Base-by-base conservation (phyloP, 306 rosid genomes). In the Vachellia pachyceras region DNA sequence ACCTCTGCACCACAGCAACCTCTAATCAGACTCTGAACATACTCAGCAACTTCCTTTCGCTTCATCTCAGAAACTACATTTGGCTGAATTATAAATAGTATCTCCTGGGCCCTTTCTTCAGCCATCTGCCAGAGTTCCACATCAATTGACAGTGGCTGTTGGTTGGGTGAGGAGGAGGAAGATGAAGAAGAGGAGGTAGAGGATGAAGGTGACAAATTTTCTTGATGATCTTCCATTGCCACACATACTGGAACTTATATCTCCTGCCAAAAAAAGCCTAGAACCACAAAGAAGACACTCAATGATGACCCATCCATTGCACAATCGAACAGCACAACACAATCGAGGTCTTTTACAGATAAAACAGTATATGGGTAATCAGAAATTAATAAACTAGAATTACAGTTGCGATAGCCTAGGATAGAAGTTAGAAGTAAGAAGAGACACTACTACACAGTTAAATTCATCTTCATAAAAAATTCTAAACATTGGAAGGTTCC, bases 41-140 rank as follows among this genome's bases (percentile, higher is more conserved):
- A 87, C 22, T 76, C 81, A 45, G 86, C 82, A 75, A 90, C 73
- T 37, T 74, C 85, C 87, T 76, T 85, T 72, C 94, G 80, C 40
- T 15, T 83, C 82, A 46, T 67, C 85, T 90, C 93, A 47, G 94
- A 90, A 74, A 76, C 69, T 54, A 86, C 86, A 87, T 82, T 92
- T 36, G 97, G 93, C 79, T 92, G 92, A 65, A 92, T 52, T 68
- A 49, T 73, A 73, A 65, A 85, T 15, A 92, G 72, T 73, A 92
- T 79, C 82, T 92, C 93, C 74, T 84, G 93, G 47, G 72, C 77
- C 85, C 92, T 87, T 65, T 85, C 78, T 82, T 90, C 97, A 18
- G 79, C 86, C 86, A 86, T 64, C 78, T 10, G 41, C 93, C 94
- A 90, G 73, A 90, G 75, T 64, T 88, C 97, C 67, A 75, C 86